Evolutionary conservation across 129 eudicot species (phyloP).

Genomic region (Ambrosia trifida): DNA sequence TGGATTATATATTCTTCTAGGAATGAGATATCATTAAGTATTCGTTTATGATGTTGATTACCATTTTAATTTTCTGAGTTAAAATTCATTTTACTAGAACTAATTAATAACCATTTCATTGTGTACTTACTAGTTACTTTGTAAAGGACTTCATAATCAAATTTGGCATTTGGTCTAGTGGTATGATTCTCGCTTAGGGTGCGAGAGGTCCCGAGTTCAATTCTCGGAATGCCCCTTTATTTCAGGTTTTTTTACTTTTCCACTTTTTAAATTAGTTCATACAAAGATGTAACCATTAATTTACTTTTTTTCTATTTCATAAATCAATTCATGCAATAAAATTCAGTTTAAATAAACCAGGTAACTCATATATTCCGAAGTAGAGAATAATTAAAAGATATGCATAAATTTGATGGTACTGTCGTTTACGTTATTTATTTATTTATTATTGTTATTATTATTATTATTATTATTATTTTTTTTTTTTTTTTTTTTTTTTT

Average conservation of each 20-base stretch:
- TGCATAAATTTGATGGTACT: too few species aligned
- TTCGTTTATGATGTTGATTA: neutral
- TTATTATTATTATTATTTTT: too few species aligned
- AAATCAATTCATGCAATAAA: too few species aligned
- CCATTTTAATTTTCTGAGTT: neutral
- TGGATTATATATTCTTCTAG: neutral
- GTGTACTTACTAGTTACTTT: too few species aligned
- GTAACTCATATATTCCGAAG: too few species aligned
- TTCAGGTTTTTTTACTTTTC: neutral
- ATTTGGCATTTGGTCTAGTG: constrained; percentile 95
- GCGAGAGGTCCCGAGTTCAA: constrained; percentile 99
- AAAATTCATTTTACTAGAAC: neutral
- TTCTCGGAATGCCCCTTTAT: constrained; percentile 90
- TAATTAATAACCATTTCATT: neutral
- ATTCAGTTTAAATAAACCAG: too few species aligned
- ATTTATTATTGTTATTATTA: too few species aligned
- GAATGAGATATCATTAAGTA: neutral
- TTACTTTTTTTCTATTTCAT: too few species aligned
- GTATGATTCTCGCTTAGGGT: constrained; percentile 99
- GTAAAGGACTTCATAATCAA: neutral
- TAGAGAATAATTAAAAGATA: too few species aligned
- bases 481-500: too few species aligned
- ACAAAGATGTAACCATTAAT: too few species aligned
- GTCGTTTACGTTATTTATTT: too few species aligned
- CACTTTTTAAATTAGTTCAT: neutral